Evolutionary conservation across 2,329 filamentous ascomycete genomes (phyloP), one percentile per base, ranked within the genome.

Genomic region (Aureobasidium uvarum): DNA sequence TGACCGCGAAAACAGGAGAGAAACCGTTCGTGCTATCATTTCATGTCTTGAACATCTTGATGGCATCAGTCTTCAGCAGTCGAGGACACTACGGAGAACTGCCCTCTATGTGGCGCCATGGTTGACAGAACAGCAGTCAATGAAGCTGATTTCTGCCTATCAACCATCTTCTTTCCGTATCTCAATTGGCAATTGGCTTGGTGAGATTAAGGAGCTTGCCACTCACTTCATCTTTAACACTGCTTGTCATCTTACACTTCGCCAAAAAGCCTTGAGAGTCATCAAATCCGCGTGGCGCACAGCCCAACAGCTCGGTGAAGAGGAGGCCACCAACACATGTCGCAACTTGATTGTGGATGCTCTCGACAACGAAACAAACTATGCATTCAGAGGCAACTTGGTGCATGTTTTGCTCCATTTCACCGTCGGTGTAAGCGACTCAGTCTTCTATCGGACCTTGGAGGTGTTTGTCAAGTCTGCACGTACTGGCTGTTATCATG

Each of bases 161-260:
- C 63, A 65, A n/a, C 63, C 63, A 33, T 59, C 63, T 6, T 56
- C 63, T 4, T 65, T 58, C 45, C 63, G 63, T 33, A 65, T 65
- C 33, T 58, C 63, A 10, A 52, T 65, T 25, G 63, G 63, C 14
- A 65, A 65, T 28, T 65, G 63, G 63, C 63, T 65, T 5, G 41
- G 25, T 23, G 63, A 65, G 43, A 58, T 65, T 25, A 65, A n/a
- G 39, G 63, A 65, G 25, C 45, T 65, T 11, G 52, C 63, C 25
- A 41, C 31, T n/a, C 33, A 50, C 33, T 65, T 65, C 25, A 51
- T 65, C 18, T 50, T 51, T 33, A 58, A 59, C 23, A 56, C 52
- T 18, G 20, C 54, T 36, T 58, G 46, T 13, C 55, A 60, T 20
- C 50, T 62, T 25, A 31, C 38, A 28, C 55, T 52, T 7, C 55